These are phyloP conservation scores for Thielaviopsis euricoi DNA, from an alignment of 2,329 filamentous ascomycete species.

Conservation along the genomic window DNA sequence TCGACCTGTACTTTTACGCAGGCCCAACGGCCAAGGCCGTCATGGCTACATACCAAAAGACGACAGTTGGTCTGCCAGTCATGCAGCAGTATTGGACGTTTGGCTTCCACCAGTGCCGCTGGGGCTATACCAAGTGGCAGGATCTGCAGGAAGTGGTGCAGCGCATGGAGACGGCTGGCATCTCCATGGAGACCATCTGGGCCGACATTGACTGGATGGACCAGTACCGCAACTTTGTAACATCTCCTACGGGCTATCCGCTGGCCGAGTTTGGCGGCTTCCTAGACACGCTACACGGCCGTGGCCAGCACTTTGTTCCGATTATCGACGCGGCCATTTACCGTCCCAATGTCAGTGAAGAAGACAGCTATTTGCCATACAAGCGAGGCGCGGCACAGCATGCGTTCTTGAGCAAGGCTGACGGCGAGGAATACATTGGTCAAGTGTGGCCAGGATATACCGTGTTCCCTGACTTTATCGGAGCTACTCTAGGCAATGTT, in stretches of 20 bases:
- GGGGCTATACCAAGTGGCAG: conserved; percentile 64
- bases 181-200: conserved; percentile 62
- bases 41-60: conserved; percentile 52
- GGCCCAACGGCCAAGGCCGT: conserved; percentile 54
- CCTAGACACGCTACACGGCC: conserved; percentile 42
- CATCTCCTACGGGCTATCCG: conserved; percentile 33
- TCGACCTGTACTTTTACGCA: conserved; percentile 67
- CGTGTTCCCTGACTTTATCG: conserved; percentile 56
- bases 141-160: conserved; percentile 48
- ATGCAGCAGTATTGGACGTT: conserved; percentile 73
- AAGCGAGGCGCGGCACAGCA: conserved; percentile 42
- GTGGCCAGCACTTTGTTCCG: conserved; percentile 52
- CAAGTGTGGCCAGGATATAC: conserved; percentile 62
- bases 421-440: conserved; percentile 40
- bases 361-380: conserved; percentile 42
- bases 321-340: conserved; percentile 62
- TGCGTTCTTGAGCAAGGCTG: conserved; percentile 36
- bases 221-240: conserved; percentile 36
- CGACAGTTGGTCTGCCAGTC: conserved; percentile 51
- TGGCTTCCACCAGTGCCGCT: conserved; percentile 60
- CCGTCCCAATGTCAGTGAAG: conserved; percentile 53
- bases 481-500: conserved; percentile 37
- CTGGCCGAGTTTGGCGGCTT: conserved; percentile 19
- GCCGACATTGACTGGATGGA: conserved; percentile 59
- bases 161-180: conserved; percentile 45